Base-by-base conservation (phyloP, 352 stramenopile genomes). In the Plasmopara halstedii region DNA sequence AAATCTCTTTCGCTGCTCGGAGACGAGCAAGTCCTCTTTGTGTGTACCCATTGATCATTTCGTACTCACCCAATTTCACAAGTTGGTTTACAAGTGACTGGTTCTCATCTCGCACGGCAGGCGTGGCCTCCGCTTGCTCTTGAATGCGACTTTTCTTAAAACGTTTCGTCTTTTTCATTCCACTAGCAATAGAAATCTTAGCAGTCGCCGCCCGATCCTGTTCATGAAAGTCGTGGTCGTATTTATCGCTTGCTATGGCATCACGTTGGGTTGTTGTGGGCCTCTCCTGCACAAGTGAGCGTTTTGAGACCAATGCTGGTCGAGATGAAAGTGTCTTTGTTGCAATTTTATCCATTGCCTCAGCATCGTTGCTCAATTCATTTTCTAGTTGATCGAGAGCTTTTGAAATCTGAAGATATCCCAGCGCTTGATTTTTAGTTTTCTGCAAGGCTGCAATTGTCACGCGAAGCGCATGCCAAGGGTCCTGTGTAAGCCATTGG, bases 31-130 rank as follows among this genome's bases (percentile, higher is more conserved):
- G 44, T 5, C 74, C 74, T 9, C 73, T 67, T 51, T 86, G 74
- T 2, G 65, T 62, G 42, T 67, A 56, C 1, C 73, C 68, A 5
- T 58, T 53, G 11, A 49, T 33, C 50, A 82, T 53, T 26, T 89
- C 77, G 18, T 68, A 84, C 33, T 84, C 60, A 14, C 70, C 74
- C 13, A 89, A 50, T 35, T 74, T 42, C 36, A 82, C 44, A 3
- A 89, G 41, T 41, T 78, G 56, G 21, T 87, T 62, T 22, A 87
- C 74, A 2, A 89, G 56, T 17, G 53, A 15, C 46, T 87, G 72
- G 55, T 89, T 89, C 33, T 82, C 67, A 4, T 22, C 18, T 19
- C 48, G 42, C 20, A 25, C 42, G 0, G 70, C 73, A 4, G 56
- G 67, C n/a, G 47, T 50, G 7, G 63, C 59, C 17, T 61, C 35